phyloP scores from a whole-genome alignment of 2,329 filamentous ascomycete genomes.

The Fusarium floridanum region DNA sequence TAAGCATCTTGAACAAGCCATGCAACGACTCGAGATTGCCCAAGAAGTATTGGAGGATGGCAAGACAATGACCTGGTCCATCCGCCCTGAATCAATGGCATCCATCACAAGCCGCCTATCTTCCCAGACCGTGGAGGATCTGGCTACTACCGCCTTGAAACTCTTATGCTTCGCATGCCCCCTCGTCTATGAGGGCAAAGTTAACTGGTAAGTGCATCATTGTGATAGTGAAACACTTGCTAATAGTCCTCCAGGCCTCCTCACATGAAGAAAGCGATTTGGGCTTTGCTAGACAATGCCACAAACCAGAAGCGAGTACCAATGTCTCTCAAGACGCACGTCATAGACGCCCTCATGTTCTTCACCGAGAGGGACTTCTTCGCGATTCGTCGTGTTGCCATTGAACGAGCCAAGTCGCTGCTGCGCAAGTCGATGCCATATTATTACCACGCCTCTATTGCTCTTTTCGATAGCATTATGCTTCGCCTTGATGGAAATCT shows the following conservation, averaged over 20 bases:
- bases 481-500: slow-evolving; percentile 46
- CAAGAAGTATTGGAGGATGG: slow-evolving; percentile 37
- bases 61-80: slow-evolving; percentile 29
- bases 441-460: slow-evolving; percentile 49
- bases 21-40: slow-evolving; percentile 21
- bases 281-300: slow-evolving; percentile 43
- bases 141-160: slow-evolving; percentile 37
- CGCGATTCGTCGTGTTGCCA: slow-evolving; percentile 39
- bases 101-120: slow-evolving; percentile 6
- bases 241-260: slow-evolving; percentile 37
- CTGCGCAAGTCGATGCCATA: slow-evolving; percentile 49
- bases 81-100: slow-evolving; percentile 20
- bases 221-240: rapidly evolving
- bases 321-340: slow-evolving; percentile 25
- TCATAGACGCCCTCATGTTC: slow-evolving; percentile 48
- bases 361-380: slow-evolving; percentile 50
- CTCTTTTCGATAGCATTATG: slow-evolving; percentile 50
- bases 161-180: slow-evolving; percentile 49
- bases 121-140: slow-evolving; percentile 33
- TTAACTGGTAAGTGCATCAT: slow-evolving; percentile 41
- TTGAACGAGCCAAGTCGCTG: slow-evolving; percentile 42
- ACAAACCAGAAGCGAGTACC: slow-evolving; percentile 31
- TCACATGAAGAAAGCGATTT: slow-evolving; percentile 43
- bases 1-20: slow-evolving; percentile 4
- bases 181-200: slow-evolving; percentile 50